Percentiles rank a stretch among this genome's conserved stretches.
These are phyloP conservation scores for Viola odorata DNA, from an alignment of 345 rosid species.

Conservation along the genomic window DNA sequence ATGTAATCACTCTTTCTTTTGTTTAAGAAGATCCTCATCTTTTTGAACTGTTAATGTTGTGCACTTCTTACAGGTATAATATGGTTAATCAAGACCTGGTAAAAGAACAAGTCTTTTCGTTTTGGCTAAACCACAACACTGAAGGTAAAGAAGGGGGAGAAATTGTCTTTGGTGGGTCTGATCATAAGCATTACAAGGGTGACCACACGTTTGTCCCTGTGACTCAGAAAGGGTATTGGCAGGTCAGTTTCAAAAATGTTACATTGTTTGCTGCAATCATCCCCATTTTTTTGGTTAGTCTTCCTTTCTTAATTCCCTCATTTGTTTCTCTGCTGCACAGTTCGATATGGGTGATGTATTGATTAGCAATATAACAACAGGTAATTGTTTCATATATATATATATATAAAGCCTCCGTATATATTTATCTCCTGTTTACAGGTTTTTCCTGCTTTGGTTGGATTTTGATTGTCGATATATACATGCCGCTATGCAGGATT, in stretches of 20 bases:
- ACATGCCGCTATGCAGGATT: conserved; percentile 16
- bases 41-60: not conserved
- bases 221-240: conserved; percentile 31
- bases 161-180: conserved; percentile 31
- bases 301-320: not conserved
- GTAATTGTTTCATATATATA: conserved; percentile 7
- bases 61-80: conserved; percentile 19
- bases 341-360: conserved; percentile 28
- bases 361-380: conserved; percentile 19
- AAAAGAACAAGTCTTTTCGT: conserved; percentile 21
- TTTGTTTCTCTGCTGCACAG: conserved; percentile 12
- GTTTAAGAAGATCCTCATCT: not conserved
- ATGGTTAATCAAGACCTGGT: conserved; percentile 29
- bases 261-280: not conserved
- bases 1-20: not conserved
- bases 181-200: conserved; percentile 29
- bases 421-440: not conserved
- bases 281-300: not conserved
- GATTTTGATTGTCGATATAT: not conserved
- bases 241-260: conserved; percentile 14
- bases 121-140: conserved; percentile 29
- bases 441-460: not conserved
- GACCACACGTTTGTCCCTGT: conserved; percentile 29
- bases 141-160: conserved; percentile 32
- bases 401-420: not conserved